phyloP scores from a whole-genome alignment of 495 filamentous ascomycete species.

The Hypoxylon cercidicola region DNA sequence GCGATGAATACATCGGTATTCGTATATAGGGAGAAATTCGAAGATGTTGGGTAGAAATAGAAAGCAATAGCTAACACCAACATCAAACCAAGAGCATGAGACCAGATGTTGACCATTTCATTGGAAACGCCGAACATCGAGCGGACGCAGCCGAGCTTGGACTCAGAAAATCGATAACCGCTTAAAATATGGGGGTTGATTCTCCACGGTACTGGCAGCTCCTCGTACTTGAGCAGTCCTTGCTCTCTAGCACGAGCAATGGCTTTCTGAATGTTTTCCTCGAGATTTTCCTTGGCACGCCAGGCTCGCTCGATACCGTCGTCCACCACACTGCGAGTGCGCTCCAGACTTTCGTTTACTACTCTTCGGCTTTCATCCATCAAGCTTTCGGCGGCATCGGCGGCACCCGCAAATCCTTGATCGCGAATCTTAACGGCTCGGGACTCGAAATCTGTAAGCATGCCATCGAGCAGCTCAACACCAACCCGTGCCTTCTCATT shows the following conservation, averaged over 20 bases:
- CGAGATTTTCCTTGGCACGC: conserved; percentile 77
- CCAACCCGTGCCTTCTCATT: conserved; percentile 91
- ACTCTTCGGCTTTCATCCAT: conserved; percentile 77
- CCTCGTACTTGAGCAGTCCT: conserved; percentile 86
- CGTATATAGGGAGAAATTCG: conserved; percentile 86
- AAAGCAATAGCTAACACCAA: conserved; percentile 91
- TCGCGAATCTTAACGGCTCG: conserved; percentile 73
- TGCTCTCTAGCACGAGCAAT: conserved; percentile 81
- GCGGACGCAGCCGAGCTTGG: conserved; percentile 84
- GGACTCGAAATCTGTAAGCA: conserved; percentile 83
- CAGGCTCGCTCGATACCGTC: conserved; percentile 84
- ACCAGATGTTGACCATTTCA: conserved; percentile 98
- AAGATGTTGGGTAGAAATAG: conserved; percentile 90
- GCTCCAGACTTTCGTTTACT: conserved; percentile 77
- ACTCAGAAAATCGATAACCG: conserved; percentile 93
- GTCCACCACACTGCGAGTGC: conserved; percentile 82
- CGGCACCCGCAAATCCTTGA: conserved; percentile 69
- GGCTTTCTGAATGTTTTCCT: conserved; percentile 82
- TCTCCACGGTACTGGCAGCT: conserved; percentile 91
- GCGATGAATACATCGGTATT: conserved; percentile 89
- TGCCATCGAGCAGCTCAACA: conserved; percentile 83
- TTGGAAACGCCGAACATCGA: conserved; percentile 88
- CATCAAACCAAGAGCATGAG: conserved; percentile 86
- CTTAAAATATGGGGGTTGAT: conserved; percentile 91
- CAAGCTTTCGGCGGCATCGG: conserved; percentile 65